These are phyloP conservation scores for Trichoderma harzianum DNA, from an alignment of 2,329 filamentous ascomycete genomes.

Conservation along the genomic window DNA sequence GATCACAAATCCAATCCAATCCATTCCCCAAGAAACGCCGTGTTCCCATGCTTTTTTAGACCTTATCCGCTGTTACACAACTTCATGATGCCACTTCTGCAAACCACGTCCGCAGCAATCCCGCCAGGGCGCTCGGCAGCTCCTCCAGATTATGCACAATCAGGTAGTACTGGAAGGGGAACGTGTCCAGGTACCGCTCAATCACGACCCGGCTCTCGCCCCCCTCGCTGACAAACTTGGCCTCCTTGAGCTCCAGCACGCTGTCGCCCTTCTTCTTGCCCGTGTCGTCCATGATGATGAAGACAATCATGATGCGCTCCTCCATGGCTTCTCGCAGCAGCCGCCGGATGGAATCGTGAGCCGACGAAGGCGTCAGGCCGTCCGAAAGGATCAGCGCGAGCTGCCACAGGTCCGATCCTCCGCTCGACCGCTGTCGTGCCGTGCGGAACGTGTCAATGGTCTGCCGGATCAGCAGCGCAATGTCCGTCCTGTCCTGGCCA, in stretches of 20 bases:
- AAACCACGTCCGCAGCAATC: constrained; percentile 94
- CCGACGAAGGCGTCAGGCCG: constrained; percentile 76
- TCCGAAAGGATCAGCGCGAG: constrained; percentile 90
- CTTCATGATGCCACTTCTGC: constrained; percentile 58
- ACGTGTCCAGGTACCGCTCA: constrained; percentile 88
- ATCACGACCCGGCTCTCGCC: constrained; percentile 69
- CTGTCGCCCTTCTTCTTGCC: constrained; percentile 51
- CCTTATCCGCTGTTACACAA: constrained; percentile 7
- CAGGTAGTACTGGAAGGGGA: constrained; percentile 95
- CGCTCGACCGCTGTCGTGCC: constrained; percentile 55
- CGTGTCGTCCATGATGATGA: constrained; percentile 84
- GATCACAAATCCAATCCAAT: not conserved
- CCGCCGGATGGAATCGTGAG: constrained; percentile 77
- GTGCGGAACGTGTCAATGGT: constrained; percentile 79
- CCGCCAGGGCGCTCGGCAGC: constrained; percentile 81
- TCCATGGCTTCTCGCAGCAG: constrained; percentile 85
- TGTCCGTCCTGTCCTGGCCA: constrained; percentile 79
- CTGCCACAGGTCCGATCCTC: constrained; percentile 80
- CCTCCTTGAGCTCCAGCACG: constrained; percentile 86
- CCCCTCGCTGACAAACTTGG: constrained; percentile 70
- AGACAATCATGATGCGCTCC: constrained; percentile 96
- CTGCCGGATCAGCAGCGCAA: constrained; percentile 70
- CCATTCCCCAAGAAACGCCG: not conserved
- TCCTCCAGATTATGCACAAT: constrained; percentile 91
- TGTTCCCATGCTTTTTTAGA: not conserved